Percentiles rank a stretch among this genome's conserved stretches.
Evolutionary conservation across 2,329 filamentous ascomycete species (phyloP).

Genomic region (Pseudocercospora vitis): DNA sequence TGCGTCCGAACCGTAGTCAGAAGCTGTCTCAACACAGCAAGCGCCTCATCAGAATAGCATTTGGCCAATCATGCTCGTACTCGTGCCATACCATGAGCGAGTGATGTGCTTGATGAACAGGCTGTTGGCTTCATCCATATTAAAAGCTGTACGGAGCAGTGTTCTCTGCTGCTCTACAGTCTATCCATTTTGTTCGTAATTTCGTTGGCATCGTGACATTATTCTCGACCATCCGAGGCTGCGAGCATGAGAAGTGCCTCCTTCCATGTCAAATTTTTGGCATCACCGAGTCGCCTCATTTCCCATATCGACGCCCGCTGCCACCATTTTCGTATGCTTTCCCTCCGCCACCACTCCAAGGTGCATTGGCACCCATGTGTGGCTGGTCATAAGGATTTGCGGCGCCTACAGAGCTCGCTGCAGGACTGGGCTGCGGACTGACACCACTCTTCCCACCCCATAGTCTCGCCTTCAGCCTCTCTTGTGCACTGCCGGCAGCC

Average conservation of each 20-base stretch:
- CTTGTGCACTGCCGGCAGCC: slow-evolving; percentile 65
- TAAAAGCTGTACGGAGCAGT: no score
- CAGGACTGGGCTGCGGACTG: slow-evolving; percentile 22
- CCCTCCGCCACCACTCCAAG: slow-evolving; percentile 14
- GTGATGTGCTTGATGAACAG: no score
- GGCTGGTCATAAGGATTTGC: slow-evolving; percentile 25
- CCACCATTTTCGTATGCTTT: slow-evolving; percentile 25
- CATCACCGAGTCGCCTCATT: slow-evolving; percentile 7
- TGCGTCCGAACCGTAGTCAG: background rate
- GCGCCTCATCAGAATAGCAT: background rate
- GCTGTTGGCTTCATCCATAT: no score
- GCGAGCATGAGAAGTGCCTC: no score
- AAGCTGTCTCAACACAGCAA: background rate
- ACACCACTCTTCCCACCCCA: slow-evolving; percentile 48
- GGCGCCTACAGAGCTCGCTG: slow-evolving; percentile 12
- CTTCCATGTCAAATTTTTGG: no score
- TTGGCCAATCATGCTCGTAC: background rate
- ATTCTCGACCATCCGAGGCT: background rate
- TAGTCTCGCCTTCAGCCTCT: slow-evolving; percentile 75
- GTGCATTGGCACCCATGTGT: slow-evolving; percentile 13
- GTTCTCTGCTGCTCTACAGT: background rate
- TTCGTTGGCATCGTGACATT: background rate
- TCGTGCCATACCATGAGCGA: background rate
- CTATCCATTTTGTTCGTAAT: background rate
- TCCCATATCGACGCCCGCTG: slow-evolving; percentile 19